Base-by-base conservation (phyloP, 108 stramenopile genomes). In the Cylindrotheca fusiformis region DNA sequence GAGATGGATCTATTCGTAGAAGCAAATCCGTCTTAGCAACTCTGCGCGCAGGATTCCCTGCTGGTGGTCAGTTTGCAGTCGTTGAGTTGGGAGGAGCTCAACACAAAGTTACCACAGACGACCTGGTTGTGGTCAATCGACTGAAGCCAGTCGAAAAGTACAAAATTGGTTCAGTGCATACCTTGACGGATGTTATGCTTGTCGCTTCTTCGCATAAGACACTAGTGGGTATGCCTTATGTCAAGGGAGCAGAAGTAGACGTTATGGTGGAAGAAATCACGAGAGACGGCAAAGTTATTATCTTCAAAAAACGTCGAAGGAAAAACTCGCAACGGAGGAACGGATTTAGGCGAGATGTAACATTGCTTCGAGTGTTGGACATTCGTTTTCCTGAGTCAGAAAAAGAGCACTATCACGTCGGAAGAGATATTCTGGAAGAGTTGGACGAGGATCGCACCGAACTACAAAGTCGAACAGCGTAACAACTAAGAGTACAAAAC, bases 191-290 rank as follows among this genome's bases (percentile, higher is more conserved):
- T 26, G 69, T 96, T 5, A 63, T 96, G 44, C 55, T 96, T 24
- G 69, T 90, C 31, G 88, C 85, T 6, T 72, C 83, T 29, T 58
- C 79, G 31, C 71, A 86, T 28, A 33, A 58, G 21, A 96, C 95
- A 4, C 66, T 85, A 50, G 91, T 93, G 30, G 95, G 95, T 10
- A 68, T 91, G 63, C 95, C 95, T 0, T 69, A 70, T 22, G 89
- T 94, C 12, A 29, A 25, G 14, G 89, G 88, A 4, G 90, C 81
- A 21, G 76, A 81, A 60, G 91, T 96, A 0, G 84, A 87, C 74
- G 78, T 90, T 48, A 81, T 87, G 83, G 87, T 93, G 58, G 91
- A 96, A 66, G 95, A 96, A 71, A 93, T 91, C 58, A 93, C 92
- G 12, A 69, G 75, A 48, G 95, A 96, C 68, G 83, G 75, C 48